Conservation (phyloP, 1,139 yeast species). For the Candida sp. region DNA sequence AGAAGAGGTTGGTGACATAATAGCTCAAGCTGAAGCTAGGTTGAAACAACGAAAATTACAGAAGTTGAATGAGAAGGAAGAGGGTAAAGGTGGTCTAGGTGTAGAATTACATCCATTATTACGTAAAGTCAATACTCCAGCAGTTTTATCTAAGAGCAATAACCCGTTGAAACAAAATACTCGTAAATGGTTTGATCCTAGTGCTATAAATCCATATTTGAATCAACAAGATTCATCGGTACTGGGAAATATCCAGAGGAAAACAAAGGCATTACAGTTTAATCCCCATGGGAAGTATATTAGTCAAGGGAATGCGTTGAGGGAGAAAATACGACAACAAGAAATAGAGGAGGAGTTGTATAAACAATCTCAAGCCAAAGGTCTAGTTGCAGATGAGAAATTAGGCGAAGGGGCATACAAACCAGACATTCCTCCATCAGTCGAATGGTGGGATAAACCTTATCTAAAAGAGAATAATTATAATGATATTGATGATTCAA, state of each 20-base stretch:
- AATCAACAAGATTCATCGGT: constrained; percentile 27
- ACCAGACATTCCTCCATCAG: constrained; percentile 48
- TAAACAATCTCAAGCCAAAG: constrained; percentile 28
- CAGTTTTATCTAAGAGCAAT: constrained; percentile 20
- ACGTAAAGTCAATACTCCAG: constrained; percentile 24
- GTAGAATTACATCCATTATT: constrained; percentile 63
- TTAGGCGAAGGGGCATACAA: constrained; percentile 52
- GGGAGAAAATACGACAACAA: constrained; percentile 37
- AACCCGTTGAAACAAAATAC: constrained; percentile 28
- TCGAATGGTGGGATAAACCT: constrained; percentile 86
- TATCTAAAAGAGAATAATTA: constrained; percentile 31
- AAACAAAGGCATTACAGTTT: constrained; percentile 42
- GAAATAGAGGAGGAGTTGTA: constrained; percentile 20
- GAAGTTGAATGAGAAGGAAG: constrained; percentile 1
- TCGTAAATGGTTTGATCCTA: constrained; percentile 34
- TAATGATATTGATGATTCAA: constrained; percentile 16
- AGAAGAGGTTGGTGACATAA: not conserved
- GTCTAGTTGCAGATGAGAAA: constrained; percentile 44
- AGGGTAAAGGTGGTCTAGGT: constrained; percentile 39
- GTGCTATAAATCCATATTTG: constrained; percentile 59
- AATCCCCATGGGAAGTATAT: constrained; percentile 62
- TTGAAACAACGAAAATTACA: not conserved
- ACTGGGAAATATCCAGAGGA: constrained; percentile 13
- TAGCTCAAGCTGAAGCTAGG: not conserved
- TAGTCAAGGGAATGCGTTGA: constrained; percentile 48